Percentiles rank a stretch among this genome's conserved stretches.
phyloP scores from a whole-genome alignment of 1,284 basidiomycete species.

The Trichosporon asahii region DNA sequence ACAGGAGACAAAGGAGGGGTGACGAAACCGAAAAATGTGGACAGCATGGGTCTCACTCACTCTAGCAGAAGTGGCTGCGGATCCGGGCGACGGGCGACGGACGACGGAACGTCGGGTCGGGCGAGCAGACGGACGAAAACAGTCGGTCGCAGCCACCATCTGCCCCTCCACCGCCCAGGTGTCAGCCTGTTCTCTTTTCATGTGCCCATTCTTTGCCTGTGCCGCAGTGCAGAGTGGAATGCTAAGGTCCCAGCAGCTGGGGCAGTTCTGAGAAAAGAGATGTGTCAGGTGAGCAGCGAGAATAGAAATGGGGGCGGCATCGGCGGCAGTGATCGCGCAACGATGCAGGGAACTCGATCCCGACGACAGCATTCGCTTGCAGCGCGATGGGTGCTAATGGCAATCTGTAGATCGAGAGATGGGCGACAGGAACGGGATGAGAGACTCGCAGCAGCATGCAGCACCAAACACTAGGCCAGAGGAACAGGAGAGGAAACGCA shows the following conservation, averaged over 20 bases:
- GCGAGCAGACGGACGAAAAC: not conserved
- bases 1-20: not conserved
- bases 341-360: not conserved
- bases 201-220: not conserved
- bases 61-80: not conserved
- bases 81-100: not conserved
- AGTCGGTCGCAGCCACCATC: not conserved
- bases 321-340: conserved; percentile 2
- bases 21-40: not conserved
- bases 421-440: conserved; percentile 3
- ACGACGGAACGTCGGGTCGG: conserved; percentile 1
- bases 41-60: not conserved
- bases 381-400: not conserved
- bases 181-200: not conserved
- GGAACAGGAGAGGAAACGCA: not conserved
- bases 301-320: not conserved
- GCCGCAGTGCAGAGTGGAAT: not conserved
- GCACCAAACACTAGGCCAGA: not conserved
- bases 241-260: not conserved
- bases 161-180: not conserved
- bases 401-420: conserved; percentile 1
- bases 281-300: not conserved
- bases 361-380: not conserved
- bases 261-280: not conserved
- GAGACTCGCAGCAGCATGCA: not conserved